Evolutionary conservation across 2,329 filamentous ascomycete species (phyloP), one percentile per base, ranked within the genome.

Genomic region (Exophiala calicioides): DNA sequence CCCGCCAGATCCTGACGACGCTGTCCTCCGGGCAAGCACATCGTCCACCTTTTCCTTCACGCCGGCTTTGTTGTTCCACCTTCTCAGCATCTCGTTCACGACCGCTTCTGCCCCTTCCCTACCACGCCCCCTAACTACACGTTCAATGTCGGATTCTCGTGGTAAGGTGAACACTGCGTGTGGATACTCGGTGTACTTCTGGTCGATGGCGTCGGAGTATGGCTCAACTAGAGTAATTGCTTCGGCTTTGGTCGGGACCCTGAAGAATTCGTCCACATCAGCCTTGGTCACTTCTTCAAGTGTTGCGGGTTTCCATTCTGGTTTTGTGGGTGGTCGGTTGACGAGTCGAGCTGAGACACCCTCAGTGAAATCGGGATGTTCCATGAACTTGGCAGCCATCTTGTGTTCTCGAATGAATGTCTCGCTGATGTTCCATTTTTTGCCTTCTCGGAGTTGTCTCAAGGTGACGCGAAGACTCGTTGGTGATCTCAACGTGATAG

Each of bases 331-430:
- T 33, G 78, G 77, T 70, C 89, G 89, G 62, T 81, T 77, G 59
- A 93, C 79, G 30, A 98, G 77, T 37, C 85, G 79, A 18, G 89
- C 85, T 40, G 81, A 81, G n/a, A 98, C 91, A 43, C 93, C 93
- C 70, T 95, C 88, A 32, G 83, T 83, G 63, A 98, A 98, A 68
- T 98, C 93, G 3, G 81, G 86, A 65, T 93, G 85, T 46, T 78
- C 77, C 91, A 98, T 97, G 74, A 98, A 97, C 55, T 82, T 80
- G 48, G 78, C 74, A 2, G 91, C 90, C 50, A 98, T 89, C 62
- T 85, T 78, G 69, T 93, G 80, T 73, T 98, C 93, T 54, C 82
- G 82, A 63, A 84, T 76, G 76, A 97, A 98, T 1, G 91, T 84
- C 69, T 95, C 80, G 12, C 79, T 73, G 60, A 98, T 95, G 55